phyloP scores from a whole-genome alignment of 2,329 filamentous ascomycete species.

The Claviceps spartinae region DNA sequence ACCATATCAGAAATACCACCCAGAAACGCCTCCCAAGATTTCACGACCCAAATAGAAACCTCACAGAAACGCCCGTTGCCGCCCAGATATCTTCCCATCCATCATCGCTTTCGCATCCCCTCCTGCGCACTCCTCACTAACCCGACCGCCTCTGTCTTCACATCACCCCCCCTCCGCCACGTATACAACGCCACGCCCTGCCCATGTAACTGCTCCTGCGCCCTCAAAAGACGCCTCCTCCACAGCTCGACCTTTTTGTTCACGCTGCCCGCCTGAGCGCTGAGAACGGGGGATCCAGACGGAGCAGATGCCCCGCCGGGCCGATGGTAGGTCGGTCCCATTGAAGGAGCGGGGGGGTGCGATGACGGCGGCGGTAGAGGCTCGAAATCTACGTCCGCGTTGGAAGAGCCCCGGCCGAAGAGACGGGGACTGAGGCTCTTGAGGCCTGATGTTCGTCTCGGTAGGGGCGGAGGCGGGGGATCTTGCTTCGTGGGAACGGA shows the following conservation, averaged over 20 bases:
- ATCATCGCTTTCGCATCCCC: slow-evolving; percentile 16
- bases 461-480: slow-evolving; percentile 32
- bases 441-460: slow-evolving; percentile 29
- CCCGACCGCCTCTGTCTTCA: slow-evolving; percentile 49
- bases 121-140: slow-evolving; percentile 45
- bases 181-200: slow-evolving; percentile 56
- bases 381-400: slow-evolving; percentile 29
- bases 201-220: slow-evolving; percentile 47
- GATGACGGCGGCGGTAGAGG: slow-evolving; percentile 21
- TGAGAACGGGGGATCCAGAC: slow-evolving; percentile 20
- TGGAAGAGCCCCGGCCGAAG: slow-evolving; percentile 18
- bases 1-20: not conserved
- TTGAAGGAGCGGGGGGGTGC: slow-evolving; percentile 5
- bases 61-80: not conserved
- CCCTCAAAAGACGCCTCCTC: slow-evolving; percentile 52
- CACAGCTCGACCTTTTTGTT: slow-evolving; percentile 65
- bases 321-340: slow-evolving; percentile 11
- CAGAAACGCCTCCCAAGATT: not conserved
- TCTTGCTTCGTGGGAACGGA: slow-evolving; percentile 9
- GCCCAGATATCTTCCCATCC: not conserved
- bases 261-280: slow-evolving; percentile 16
- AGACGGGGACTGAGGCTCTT: slow-evolving; percentile 20
- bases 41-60: not conserved
- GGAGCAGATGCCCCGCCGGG: slow-evolving; percentile 20
- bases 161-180: slow-evolving; percentile 62